Evolutionary conservation across 2,329 filamentous ascomycete species (phyloP), one percentile per base, ranked within the genome.

Genomic region (Chrysosporium queenslandicum): DNA sequence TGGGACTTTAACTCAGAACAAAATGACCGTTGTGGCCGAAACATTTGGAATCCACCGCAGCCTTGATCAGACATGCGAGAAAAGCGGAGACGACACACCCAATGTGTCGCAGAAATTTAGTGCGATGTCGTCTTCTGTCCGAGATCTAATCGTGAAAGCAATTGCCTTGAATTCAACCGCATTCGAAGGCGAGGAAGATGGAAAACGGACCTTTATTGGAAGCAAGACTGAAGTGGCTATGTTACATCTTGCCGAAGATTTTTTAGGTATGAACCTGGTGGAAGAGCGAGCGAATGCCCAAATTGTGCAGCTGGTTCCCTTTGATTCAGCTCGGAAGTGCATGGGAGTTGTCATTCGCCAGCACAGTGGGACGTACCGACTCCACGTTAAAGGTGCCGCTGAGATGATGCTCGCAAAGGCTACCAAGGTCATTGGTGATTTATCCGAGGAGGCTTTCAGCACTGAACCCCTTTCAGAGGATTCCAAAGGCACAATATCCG

Each of bases 151-250:
- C 25, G 53, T 68, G 47, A 68, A 71, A 54, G 70, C 70, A 49
- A 68, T 74, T 53, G 67, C 68, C 34, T 60, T 74, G 41, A 74
- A 74, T 61, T 87, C 85, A 0, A 89, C 85, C 0, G 85, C 85
- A 0, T 88, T 88, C 55, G 84, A 88, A 64, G 83, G 83, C 41
- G 81, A 86, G 18, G 77, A 81, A n/a, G 78, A 86, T 82, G 84
- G 12, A 68, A 48, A 58, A 75, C 48, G 74, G 74, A 58, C 79
- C 78, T 1, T 88, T 55, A 82, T 88, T 58, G 85, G 85, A 42
- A 87, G 83, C 61, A 88, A 88, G 73, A 88, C 85, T 0, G 85
- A 88, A 64, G 85, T 84, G 3, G 84, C 85, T 2, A 69, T 88
- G 53, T 75, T 89, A n/a, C 78, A 81, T 23, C 79, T 87, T 60